Conservation (phyloP, 1,139 yeast species). For the Suhomyces ambrosiae region DNA sequence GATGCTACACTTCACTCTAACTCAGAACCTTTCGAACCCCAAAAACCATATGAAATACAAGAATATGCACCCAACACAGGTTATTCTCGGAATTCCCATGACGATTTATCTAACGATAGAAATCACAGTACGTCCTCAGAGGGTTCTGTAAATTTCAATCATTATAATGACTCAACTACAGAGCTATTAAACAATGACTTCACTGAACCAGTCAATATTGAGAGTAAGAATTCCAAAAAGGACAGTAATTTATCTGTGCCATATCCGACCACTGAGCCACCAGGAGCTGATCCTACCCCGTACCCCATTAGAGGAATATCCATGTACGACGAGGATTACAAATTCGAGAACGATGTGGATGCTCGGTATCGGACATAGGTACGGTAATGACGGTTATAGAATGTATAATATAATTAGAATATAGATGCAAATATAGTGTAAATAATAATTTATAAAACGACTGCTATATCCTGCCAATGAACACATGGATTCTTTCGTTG, state of each 20-base stretch:
- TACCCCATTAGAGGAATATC: conserved; percentile 29
- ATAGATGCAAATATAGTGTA: no score
- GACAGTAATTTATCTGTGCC: not conserved
- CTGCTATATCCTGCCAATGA: no score
- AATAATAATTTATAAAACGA: no score
- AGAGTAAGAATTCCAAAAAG: not conserved
- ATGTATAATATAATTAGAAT: no score
- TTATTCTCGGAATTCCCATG: not conserved
- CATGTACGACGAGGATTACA: conserved; percentile 17
- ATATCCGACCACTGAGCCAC: conserved; percentile 6
- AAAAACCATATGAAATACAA: conserved; percentile 1
- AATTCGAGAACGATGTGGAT: conserved; percentile 2
- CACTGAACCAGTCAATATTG: not conserved
- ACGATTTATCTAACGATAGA: conserved; percentile 1
- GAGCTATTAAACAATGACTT: conserved; percentile 1
- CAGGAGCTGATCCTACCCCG: conserved; percentile 15
- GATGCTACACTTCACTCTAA: not conserved
- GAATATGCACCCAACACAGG: conserved; percentile 1
- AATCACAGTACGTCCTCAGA: conserved; percentile 6
- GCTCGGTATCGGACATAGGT: no score
- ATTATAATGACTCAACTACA: conserved; percentile 1
- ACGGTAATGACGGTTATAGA: no score
- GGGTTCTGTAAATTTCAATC: conserved; percentile 3
- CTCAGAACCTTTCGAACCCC: not conserved
- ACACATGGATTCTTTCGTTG: no score